Conservation (phyloP, 352 stramenopile genomes). For the Pythium scleroteichum region DNA sequence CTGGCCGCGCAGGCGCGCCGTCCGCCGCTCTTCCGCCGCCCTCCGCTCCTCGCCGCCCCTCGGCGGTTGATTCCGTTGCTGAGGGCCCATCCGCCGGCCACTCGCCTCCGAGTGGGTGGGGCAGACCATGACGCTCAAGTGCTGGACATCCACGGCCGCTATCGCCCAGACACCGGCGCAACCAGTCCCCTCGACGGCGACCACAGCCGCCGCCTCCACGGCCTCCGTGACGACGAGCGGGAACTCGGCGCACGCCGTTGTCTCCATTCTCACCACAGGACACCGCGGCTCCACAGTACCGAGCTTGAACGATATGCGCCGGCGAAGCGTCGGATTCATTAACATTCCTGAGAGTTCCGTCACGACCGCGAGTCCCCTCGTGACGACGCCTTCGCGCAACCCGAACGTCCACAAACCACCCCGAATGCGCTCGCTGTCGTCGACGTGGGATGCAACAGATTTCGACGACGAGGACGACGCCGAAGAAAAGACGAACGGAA, state of each 20-base stretch:
- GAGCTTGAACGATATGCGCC: conserved; percentile 21
- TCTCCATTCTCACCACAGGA: conserved; percentile 9
- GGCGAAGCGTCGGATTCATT: conserved; percentile 30
- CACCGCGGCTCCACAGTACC: background rate
- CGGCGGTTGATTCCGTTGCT: background rate
- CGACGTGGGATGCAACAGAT: conserved; percentile 61
- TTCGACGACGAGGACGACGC: conserved; percentile 46
- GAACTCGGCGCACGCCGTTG: conserved; percentile 9
- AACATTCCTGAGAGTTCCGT: conserved; percentile 17
- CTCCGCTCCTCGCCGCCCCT: background rate
- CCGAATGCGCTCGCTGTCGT: conserved; percentile 61
- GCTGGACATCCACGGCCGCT: conserved; percentile 39
- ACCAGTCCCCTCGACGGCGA: conserved; percentile 7
- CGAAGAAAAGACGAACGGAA: conserved; percentile 29
- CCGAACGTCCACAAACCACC: conserved; percentile 28
- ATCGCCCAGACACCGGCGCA: conserved; percentile 34
- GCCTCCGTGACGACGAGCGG: conserved; percentile 2
- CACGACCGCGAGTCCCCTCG: conserved; percentile 17
- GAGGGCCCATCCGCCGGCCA: background rate
- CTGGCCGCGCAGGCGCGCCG: conserved; percentile 2
- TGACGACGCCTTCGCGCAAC: conserved; percentile 28
- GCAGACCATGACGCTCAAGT: conserved; percentile 59
- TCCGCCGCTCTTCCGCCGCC: background rate
- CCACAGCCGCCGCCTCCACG: conserved; percentile 3
- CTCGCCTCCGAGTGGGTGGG: background rate